phyloP scores from a whole-genome alignment of 1,139 yeast species.

The Kodamaea alishanica region DNA sequence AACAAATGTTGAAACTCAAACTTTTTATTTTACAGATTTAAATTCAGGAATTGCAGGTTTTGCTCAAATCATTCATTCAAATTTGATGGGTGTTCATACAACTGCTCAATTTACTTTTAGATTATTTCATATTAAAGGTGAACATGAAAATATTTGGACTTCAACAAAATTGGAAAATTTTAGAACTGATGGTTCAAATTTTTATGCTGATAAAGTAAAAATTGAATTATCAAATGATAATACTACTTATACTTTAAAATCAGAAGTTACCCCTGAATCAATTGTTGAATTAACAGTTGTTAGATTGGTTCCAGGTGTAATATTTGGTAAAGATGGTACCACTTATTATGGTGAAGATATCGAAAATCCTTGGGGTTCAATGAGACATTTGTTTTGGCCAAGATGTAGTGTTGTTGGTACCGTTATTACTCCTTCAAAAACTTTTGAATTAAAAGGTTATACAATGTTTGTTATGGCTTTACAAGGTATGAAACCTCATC shows the following conservation, averaged over 20 bases:
- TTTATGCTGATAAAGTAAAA: conserved; percentile 67
- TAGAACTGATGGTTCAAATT: conserved; percentile 70
- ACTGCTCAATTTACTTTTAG: conserved; percentile 95
- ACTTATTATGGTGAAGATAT: conserved; percentile 82
- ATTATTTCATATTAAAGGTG: conserved; percentile 53
- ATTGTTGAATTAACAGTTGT: conserved; percentile 64
- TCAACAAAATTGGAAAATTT: conserved; percentile 85
- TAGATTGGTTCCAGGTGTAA: conserved; percentile 73
- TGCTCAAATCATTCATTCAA: conserved; percentile 92
- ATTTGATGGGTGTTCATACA: conserved; percentile 81
- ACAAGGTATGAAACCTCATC: conserved; percentile 99
- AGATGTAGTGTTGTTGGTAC: conserved; percentile 70
- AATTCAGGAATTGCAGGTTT: conserved; percentile 71
- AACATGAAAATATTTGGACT: conserved; percentile 67
- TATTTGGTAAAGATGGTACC: conserved; percentile 84
- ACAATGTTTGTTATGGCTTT: conserved; percentile 96
- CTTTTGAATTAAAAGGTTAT: conserved; percentile 45
- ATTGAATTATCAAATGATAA: conserved; percentile 55
- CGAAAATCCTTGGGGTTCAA: conserved; percentile 90
- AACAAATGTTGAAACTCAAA: conserved; percentile 93
- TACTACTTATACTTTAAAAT: conserved; percentile 54
- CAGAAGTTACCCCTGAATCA: conserved; percentile 68
- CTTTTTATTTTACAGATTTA: conserved; percentile 75
- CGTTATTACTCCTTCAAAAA: conserved; percentile 34
- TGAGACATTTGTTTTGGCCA: conserved; percentile 98